A percentile compares a stretch with the other conserved stretches of the same genome.
Evolutionary conservation across 176 grass and related monocot genomes (phyloP).

Genomic region (Zoysia japonica): DNA sequence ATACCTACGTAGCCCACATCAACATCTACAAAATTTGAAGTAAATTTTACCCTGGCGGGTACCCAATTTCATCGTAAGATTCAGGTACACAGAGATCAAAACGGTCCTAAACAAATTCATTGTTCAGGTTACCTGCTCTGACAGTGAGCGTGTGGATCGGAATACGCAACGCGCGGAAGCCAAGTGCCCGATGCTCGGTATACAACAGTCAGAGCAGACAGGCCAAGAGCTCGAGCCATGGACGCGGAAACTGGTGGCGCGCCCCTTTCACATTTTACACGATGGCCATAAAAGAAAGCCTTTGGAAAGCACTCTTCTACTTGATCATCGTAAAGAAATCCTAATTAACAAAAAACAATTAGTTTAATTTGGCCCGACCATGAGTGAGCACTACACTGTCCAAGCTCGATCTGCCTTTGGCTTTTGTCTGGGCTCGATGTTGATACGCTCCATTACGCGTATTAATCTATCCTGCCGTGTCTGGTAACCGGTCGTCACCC

Average conservation of each 20-base stretch:
- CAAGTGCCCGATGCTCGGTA: no score
- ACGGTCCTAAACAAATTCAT: no score
- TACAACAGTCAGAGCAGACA: background rate
- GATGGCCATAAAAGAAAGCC: background rate
- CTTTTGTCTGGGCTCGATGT: constrained; percentile 42
- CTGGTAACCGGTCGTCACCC: constrained; percentile 36
- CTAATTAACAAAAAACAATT: background rate
- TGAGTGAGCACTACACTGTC: constrained; percentile 19
- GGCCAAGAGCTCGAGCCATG: background rate
- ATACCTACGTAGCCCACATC: no score
- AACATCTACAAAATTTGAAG: no score
- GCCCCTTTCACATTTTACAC: constrained; percentile 51
- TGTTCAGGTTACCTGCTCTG: no score
- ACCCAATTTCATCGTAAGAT: no score
- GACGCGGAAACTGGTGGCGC: constrained; percentile 33
- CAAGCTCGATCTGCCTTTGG: constrained; percentile 21
- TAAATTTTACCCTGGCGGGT: no score
- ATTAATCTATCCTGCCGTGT: constrained; percentile 47
- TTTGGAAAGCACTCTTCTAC: background rate
- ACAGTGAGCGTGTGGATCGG: no score
- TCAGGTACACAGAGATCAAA: no score
- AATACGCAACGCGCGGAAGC: no score
- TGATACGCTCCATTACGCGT: constrained; percentile 38
- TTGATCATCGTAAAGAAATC: background rate
- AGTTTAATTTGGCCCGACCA: background rate